Evolutionary conservation across 805 yeast species (phyloP).

Genomic region (Metschnikowia gruessii): DNA sequence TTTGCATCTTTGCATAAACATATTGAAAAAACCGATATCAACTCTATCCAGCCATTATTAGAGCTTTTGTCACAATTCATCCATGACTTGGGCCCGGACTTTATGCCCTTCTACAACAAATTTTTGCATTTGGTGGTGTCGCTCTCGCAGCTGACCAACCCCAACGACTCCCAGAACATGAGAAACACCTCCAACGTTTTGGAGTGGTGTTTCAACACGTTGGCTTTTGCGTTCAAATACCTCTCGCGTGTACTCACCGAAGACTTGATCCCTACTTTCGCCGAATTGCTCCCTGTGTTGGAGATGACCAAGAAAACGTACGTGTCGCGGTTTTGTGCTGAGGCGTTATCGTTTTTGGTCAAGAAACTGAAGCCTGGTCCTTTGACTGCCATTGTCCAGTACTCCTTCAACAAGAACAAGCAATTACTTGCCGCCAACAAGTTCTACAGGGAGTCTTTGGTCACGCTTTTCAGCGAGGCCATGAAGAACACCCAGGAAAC

Average conservation of each 20-base stretch:
- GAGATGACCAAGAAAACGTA: constrained; percentile 56
- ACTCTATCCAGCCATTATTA: constrained; percentile 74
- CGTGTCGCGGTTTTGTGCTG: constrained; percentile 81
- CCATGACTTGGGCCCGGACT: constrained; percentile 91
- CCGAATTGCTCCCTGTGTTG: constrained; percentile 60
- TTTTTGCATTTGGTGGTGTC: constrained; percentile 51
- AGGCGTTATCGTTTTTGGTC: constrained; percentile 80
- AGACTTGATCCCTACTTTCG: constrained; percentile 69
- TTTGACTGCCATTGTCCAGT: constrained; percentile 45
- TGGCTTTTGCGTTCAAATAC: constrained; percentile 89
- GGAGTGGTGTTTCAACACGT: constrained; percentile 79
- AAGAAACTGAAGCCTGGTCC: constrained; percentile 58
- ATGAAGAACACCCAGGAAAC: constrained; percentile 67
- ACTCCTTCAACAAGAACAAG: constrained; percentile 36
- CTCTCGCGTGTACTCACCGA: constrained; percentile 60
- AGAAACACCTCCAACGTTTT: constrained; percentile 58
- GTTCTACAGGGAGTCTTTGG: constrained; percentile 56
- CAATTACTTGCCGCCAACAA: constrained; percentile 34
- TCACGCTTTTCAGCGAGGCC: constrained; percentile 66
- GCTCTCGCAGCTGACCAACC: constrained; percentile 39
- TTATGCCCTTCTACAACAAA: constrained; percentile 61
- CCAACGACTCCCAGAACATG: constrained; percentile 50
- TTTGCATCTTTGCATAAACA: constrained; percentile 47
- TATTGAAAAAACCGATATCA: constrained; percentile 55
- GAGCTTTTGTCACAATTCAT: constrained; percentile 80